Base-by-base conservation (phyloP, 352 stramenopile species). In the Phytopythium ostracodes region DNA sequence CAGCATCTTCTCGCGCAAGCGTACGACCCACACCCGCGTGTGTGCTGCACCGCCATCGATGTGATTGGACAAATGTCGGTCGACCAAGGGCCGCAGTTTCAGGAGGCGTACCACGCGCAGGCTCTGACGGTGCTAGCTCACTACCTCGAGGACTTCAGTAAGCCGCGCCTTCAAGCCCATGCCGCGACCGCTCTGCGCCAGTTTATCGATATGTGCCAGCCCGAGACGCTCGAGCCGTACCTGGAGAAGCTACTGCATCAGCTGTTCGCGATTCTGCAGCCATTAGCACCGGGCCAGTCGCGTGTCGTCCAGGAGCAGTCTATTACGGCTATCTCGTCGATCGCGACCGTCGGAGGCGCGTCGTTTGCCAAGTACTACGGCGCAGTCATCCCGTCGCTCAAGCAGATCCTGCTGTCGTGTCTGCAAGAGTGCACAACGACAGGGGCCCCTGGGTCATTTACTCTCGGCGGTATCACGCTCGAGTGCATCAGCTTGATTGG, bases 11-110 rank as follows among this genome's bases (percentile, higher is more conserved):
- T 93, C 22, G 65, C 79, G 14, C 83, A 91, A 49, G 79, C 77
- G 2, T 75, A 89, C 25, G 83, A 92, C 46, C 70, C 70, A 1
- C 84, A 95, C 57, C 79, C 86, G 24, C 84, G 84, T 56, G 86
- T 95, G 46, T 91, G 82, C 68, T 95, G 82, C 56, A 91, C 83
- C 14, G 86, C 86, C 5, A 77, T 95, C n/a, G 82, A 95, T 60
- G 84, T 92, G 17, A 85, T 95, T 46, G 86, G 86, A 14, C 86
- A 93, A 35, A 67, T 95, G 40, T 68, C 80, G 7, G 85, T 92
- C 46, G 86, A 95, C 66, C 86, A 95, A 60, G 80, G 73, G 1
- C 86, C 86, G 22, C 76, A 87, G 51, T 95, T 93, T 57, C 86
- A 95, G 52, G 77, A 91, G 42, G 62, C 68, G 33, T 93, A 92